Evolutionary conservation across 2,329 filamentous ascomycete genomes (phyloP), one percentile per base, ranked within the genome.

Genomic region (Aspergillus sp.): DNA sequence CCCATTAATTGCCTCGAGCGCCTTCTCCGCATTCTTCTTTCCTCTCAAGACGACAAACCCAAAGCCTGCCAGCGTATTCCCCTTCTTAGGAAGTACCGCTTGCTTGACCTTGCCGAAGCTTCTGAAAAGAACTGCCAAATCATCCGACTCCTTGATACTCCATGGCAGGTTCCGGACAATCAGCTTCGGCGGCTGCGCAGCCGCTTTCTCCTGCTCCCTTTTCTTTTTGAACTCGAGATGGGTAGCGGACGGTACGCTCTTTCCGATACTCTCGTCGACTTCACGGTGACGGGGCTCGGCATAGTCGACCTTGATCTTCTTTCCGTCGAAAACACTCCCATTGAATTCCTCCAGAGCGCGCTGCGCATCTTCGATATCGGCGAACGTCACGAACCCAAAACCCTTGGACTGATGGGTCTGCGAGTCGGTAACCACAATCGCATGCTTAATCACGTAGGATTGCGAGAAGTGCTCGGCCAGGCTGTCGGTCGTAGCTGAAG

Each of bases 341-440:
- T 95, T 81, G 61, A 96, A 80, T 64, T 94, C 85, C 48, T 84
- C 79, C 62, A 86, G 79, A 12, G 93, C 94, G 53, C 83, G 79
- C 54, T 83, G 74, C 8, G 91, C 90, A 73, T 98, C 93, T 55
- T 96, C 90, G 29, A 86, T 80, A 63, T 98, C 93, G 57, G 90
- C 88, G 60, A 98, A 93, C 2, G 93, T 97, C 48, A 98, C 91
- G 68, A 98, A 98, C 45, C 93, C 93, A 67, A 89, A 98, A 12
- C 93, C 91, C 63, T 88, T 85, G 9, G 88, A 96, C 57, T 83
- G 74, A 62, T 95, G 95, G 2, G 90, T 94, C 54, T 82, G 76
- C 10, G 86, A 82, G 64, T 98, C 91, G 47, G 85, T 72, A 35
- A 98, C 89, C 4, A 94, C 89, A n/a, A 86, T 87, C 44, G 93